These are phyloP conservation scores for Aspergillus fijiensis DNA, from an alignment of 2,329 filamentous ascomycete species.

Conservation along the genomic window DNA sequence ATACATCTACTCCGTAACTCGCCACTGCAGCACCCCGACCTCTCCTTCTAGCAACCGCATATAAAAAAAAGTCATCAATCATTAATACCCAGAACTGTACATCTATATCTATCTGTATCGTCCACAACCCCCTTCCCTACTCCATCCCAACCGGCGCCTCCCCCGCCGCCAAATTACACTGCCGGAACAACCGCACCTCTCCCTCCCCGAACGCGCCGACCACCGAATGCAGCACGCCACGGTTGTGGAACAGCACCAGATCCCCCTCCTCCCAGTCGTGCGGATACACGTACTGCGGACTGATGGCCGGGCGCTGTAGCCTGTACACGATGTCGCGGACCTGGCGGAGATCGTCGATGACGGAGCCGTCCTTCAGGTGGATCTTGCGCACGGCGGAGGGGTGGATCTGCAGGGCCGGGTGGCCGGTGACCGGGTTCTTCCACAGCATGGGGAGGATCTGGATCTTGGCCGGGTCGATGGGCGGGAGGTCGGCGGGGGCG, in stretches of 20 bases:
- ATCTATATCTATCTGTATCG: neutral
- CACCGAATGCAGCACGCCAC: conserved; percentile 71
- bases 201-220: conserved; percentile 71
- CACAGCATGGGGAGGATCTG: conserved; percentile 74
- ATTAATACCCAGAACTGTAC: neutral
- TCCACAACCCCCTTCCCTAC: neutral
- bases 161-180: conserved; percentile 70
- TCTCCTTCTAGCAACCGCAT: too few species aligned
- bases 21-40: too few species aligned
- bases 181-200: conserved; percentile 73
- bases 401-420: conserved; percentile 70
- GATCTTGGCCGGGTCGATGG: conserved; percentile 65
- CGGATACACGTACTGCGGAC: conserved; percentile 66
- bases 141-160: conserved; percentile 13
- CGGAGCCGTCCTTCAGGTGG: conserved; percentile 63
- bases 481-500: conserved; percentile 58
- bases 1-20: too few species aligned
- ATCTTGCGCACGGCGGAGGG: conserved; percentile 69
- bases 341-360: conserved; percentile 66
- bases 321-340: conserved; percentile 70
- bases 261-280: conserved; percentile 78
- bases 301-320: conserved; percentile 71
- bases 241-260: conserved; percentile 75
- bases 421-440: conserved; percentile 70
- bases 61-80: neutral